Percentiles rank a stretch among this genome's conserved stretches.
These are phyloP conservation scores for Nicotiana tomentosiformis DNA, from an alignment of 257 asterid genomes.

Conservation along the genomic window DNA sequence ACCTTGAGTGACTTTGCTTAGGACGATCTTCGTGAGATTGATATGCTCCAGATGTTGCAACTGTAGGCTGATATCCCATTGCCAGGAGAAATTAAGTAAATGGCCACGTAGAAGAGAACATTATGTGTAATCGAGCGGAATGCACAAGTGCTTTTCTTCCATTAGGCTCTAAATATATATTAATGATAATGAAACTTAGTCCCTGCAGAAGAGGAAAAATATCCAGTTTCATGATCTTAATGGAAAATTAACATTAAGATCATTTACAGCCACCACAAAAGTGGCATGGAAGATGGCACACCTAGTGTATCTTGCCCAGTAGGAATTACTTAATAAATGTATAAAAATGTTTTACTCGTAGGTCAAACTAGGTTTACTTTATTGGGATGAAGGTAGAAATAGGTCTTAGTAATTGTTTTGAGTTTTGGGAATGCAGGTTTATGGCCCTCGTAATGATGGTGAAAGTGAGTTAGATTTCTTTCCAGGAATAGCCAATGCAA, in stretches of 20 bases:
- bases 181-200: background rate
- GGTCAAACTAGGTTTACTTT: background rate
- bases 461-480: conserved; percentile 53
- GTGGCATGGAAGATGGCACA: background rate
- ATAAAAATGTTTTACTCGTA: no score
- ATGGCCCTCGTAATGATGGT: conserved; percentile 58
- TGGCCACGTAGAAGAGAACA: background rate
- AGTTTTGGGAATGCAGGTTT: conserved; percentile 44
- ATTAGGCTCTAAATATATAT: background rate
- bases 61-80: background rate
- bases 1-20: background rate
- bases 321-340: background rate
- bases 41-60: background rate
- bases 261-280: background rate
- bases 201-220: background rate
- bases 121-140: background rate
- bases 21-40: background rate
- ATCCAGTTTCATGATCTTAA: background rate
- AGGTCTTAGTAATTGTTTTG: background rate
- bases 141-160: background rate
- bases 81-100: background rate
- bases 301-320: background rate
- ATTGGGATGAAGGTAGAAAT: background rate
- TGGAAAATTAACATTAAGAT: background rate
- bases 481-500: conserved; percentile 68